Conservation (phyloP, 2,329 filamentous ascomycete species). For the Plenodomus tracheiphilus region DNA sequence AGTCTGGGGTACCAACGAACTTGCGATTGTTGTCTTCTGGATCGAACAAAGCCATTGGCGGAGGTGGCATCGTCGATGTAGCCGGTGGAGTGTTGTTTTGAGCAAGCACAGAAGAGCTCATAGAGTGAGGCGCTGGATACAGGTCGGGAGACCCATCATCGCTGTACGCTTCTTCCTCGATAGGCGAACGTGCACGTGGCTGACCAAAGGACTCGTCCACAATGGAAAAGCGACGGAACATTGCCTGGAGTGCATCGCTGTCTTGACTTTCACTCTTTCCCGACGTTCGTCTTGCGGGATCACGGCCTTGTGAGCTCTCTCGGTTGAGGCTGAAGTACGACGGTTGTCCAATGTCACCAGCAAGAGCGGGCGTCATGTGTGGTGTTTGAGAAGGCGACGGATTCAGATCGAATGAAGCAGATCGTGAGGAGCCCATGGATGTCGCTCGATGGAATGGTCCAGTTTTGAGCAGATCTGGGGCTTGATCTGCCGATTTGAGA, state of each 20-base stretch:
- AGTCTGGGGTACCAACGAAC: constrained; percentile 96
- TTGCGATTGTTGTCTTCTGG: constrained; percentile 89
- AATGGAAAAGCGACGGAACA: constrained; percentile 72
- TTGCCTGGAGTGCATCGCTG: constrained; percentile 79
- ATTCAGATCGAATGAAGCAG: constrained; percentile 85
- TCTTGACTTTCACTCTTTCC: constrained; percentile 90
- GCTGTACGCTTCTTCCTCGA: constrained; percentile 75
- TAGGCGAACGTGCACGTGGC: constrained; percentile 58
- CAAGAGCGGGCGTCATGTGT: constrained; percentile 78
- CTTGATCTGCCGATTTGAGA: constrained; percentile 75
- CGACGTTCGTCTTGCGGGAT: constrained; percentile 69
- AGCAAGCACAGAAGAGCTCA: constrained; percentile 56
- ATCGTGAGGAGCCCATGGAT: constrained; percentile 87
- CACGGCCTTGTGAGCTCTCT: constrained; percentile 60
- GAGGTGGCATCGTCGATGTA: constrained; percentile 78
- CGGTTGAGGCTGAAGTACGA: constrained; percentile 87
- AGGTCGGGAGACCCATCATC: constrained; percentile 78
- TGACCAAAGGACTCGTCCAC: constrained; percentile 50
- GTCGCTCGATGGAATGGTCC: constrained; percentile 85
- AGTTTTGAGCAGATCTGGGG: constrained; percentile 88
- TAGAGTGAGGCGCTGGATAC: constrained; percentile 63
- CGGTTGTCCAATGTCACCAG: constrained; percentile 72
- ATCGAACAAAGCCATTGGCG: constrained; percentile 91
- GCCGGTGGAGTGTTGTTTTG: constrained; percentile 63
- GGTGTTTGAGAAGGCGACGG: constrained; percentile 85